Base-by-base conservation (phyloP, 768 basidiomycete species). In the Rhizopogon sp. region DNA sequence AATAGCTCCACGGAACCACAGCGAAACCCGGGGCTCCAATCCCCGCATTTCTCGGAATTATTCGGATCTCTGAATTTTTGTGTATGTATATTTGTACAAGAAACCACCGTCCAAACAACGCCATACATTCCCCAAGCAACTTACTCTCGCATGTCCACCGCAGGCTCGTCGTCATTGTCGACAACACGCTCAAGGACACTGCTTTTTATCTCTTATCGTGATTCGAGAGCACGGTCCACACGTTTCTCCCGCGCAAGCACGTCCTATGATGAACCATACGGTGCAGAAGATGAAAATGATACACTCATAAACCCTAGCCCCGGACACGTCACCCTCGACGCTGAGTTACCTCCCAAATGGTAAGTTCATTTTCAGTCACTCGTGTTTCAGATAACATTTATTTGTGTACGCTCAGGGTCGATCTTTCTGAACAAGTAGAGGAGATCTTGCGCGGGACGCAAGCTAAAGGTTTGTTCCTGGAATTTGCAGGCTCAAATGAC, bases 161-260 rank as follows among this genome's bases (percentile, higher is more conserved):
- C 69, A 42, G 16, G n/a, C 46, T 60, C 66, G 47, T 62, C 71
- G 35, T 67, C 72, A 29, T 66, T 69, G 31, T 66, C 70, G 41
- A 81, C 84, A 40, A 93, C 89, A 37, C 87, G 96, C 62, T 93
- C 91, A 1, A 73, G 96, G 45, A 98, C 96, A 3, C 82, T 92
- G 52, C 82, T 98, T 63, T 98, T 98, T 72, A 87, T 95, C 57
- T 96, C 94, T 6, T 93, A 90, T 72, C 82, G 96, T 57, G 90
- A 95, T 73, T 91, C 92, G 4, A 77, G 77, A 43, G 76, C 80
- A 22, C 75, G 58, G 14, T 66, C 72, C 0, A 67, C 68, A 16
- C 72, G 79, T 50, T 73, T 73, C 40, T 74, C 79, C 6, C 73
- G 74, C 46, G 61, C 72, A 13, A 66, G 60, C n/a, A 67, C 69